A percentile compares a stretch with the other conserved stretches of the same genome.
Evolutionary conservation across 2,329 filamentous ascomycete genomes (phyloP).

Genomic region (Aspergillus quadrilineatus): DNA sequence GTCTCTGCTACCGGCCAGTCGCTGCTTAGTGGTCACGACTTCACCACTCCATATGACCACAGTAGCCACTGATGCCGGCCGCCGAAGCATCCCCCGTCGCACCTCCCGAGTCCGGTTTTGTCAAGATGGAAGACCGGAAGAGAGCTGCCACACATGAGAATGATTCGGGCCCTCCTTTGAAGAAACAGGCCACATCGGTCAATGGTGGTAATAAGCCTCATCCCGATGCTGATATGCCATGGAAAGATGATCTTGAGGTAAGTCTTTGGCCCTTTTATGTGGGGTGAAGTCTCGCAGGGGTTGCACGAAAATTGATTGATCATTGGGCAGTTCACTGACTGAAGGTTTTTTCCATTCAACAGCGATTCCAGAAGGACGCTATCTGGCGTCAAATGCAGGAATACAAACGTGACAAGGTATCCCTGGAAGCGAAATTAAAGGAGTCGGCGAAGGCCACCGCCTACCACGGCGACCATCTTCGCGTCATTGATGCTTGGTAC

Average conservation of each 20-base stretch:
- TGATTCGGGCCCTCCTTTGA: slow-evolving; percentile 83
- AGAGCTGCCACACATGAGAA: slow-evolving; percentile 79
- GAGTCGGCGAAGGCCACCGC: slow-evolving; percentile 74
- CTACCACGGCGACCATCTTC: slow-evolving; percentile 89
- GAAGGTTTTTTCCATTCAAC: slow-evolving; percentile 31
- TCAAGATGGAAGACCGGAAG: slow-evolving; percentile 99
- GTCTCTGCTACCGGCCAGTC: slow-evolving; percentile 31
- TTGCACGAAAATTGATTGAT: slow-evolving; percentile 8
- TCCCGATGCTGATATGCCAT: slow-evolving; percentile 66
- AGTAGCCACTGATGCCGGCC: slow-evolving; percentile 78
- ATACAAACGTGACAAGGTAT: slow-evolving; percentile 86
- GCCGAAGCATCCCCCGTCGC: slow-evolving; percentile 71
- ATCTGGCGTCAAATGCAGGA: slow-evolving; percentile 97
- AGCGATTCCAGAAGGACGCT: slow-evolving; percentile 93
- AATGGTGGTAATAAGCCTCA: slow-evolving; percentile 70
- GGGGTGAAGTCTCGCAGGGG: slow-evolving; percentile 17
- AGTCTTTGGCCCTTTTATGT: slow-evolving; percentile 44
- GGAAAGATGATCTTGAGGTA: slow-evolving; percentile 71
- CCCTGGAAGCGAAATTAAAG: slow-evolving; percentile 75
- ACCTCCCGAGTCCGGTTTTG: slow-evolving; percentile 74
- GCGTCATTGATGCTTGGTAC: slow-evolving; percentile 90
- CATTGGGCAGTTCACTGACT: slow-evolving; percentile 7
- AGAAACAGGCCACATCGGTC: slow-evolving; percentile 74
- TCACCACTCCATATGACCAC: slow-evolving; percentile 34
- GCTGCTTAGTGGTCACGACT: slow-evolving; percentile 37